Evolutionary conservation across 106 monocot species (phyloP).

Genomic region (Dendrobium chrysotoxum): DNA sequence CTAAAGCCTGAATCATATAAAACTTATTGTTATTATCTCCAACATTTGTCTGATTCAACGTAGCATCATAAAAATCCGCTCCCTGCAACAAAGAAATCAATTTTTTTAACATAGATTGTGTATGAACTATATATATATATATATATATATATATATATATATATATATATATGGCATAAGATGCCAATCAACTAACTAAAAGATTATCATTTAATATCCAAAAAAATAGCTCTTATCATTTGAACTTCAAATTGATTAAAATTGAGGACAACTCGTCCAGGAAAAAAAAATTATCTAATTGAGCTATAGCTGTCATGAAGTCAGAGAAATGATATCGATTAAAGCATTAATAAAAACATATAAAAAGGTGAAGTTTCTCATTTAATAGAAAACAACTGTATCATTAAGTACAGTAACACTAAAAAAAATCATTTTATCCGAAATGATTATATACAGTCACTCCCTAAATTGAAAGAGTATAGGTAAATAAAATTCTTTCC

Average conservation of each 20-base stretch:
- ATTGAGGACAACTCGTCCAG: neutral
- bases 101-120: neutral
- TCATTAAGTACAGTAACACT: neutral
- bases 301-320: too few species aligned
- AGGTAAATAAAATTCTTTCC: neutral
- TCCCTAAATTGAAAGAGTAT: neutral
- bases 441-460: neutral
- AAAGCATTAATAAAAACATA: too few species aligned
- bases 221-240: neutral
- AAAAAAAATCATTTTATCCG: neutral
- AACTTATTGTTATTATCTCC: conserved; percentile 91
- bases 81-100: conserved; percentile 35
- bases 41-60: conserved; percentile 87
- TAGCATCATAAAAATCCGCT: conserved; percentile 76
- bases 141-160: too few species aligned
- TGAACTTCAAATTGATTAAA: neutral
- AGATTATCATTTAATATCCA: too few species aligned
- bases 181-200: too few species aligned
- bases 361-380: too few species aligned
- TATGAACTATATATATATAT: too few species aligned
- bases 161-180: too few species aligned
- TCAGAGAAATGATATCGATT: too few species aligned
- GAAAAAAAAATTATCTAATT: neutral
- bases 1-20: conserved; percentile 82
- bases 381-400: too few species aligned